These are phyloP conservation scores for Bipolaris oryzae DNA, from an alignment of 2,329 filamentous ascomycete species.

Conservation along the genomic window DNA sequence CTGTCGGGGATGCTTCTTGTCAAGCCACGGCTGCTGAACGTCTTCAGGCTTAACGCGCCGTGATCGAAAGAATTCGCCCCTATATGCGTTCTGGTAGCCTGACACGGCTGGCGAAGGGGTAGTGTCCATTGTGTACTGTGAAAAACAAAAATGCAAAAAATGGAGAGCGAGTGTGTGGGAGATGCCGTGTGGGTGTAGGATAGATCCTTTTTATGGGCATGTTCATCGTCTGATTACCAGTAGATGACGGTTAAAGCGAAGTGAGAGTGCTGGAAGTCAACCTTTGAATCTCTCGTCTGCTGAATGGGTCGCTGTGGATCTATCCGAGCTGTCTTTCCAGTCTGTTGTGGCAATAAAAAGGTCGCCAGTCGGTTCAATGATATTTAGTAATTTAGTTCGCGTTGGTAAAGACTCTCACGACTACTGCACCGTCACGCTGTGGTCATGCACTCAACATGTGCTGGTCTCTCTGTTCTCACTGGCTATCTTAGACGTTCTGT, in stretches of 20 bases:
- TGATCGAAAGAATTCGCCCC: constrained; percentile 68
- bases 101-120: background rate
- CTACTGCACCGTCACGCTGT: background rate
- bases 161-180: background rate
- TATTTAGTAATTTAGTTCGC: background rate
- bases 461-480: background rate
- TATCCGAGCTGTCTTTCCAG: background rate
- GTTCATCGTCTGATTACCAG: background rate
- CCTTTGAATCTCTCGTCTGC: background rate
- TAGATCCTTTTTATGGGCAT: background rate
- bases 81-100: background rate
- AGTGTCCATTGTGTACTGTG: background rate
- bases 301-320: too few species aligned
- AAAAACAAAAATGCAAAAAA: background rate
- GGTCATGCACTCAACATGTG: background rate
- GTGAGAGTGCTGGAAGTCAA: background rate
- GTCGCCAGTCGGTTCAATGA: background rate
- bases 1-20: constrained; percentile 75
- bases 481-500: background rate
- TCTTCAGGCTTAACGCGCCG: constrained; percentile 74
- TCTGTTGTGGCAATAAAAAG: background rate
- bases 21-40: constrained; percentile 76
- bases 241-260: background rate
- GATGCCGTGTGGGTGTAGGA: background rate
- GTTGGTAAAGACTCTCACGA: background rate